Evolutionary conservation across 345 rosid species (phyloP).

Genomic region (Mallotus nudiflorus): DNA sequence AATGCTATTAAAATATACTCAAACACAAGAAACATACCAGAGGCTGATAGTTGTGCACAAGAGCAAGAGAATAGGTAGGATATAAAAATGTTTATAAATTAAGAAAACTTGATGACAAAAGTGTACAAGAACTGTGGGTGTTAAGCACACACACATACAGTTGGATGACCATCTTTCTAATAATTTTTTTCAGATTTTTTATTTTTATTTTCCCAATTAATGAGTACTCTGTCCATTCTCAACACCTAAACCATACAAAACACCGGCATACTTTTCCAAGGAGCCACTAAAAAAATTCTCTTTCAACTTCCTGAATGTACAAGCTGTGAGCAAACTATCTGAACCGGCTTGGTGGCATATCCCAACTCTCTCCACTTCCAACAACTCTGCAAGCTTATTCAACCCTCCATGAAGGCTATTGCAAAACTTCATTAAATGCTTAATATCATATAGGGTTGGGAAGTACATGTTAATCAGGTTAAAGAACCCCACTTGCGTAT

Average conservation of each 20-base stretch:
- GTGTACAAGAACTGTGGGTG: conserved; percentile 23
- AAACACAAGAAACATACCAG: background rate
- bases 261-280: conserved; percentile 64
- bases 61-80: background rate
- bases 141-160: conserved; percentile 18
- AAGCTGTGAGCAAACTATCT: conserved; percentile 75
- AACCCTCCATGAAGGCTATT: conserved; percentile 76
- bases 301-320: conserved; percentile 69
- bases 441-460: conserved; percentile 63
- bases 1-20: no score
- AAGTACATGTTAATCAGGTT: conserved; percentile 52
- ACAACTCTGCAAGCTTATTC: conserved; percentile 68
- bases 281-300: conserved; percentile 66
- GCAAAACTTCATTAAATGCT: conserved; percentile 71
- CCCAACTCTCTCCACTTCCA: conserved; percentile 70
- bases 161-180: conserved; percentile 18
- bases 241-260: conserved; percentile 73
- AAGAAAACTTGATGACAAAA: conserved; percentile 26
- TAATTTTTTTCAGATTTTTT: conserved; percentile 8
- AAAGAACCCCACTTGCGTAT: conserved; percentile 49
- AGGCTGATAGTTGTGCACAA: background rate
- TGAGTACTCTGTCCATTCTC: conserved; percentile 56
- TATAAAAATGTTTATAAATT: conserved; percentile 18
- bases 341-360: conserved; percentile 82
- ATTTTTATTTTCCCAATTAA: conserved; percentile 25